Base-by-base conservation (phyloP, 2,329 filamentous ascomycete genomes). In the Onygena corvina region DNA sequence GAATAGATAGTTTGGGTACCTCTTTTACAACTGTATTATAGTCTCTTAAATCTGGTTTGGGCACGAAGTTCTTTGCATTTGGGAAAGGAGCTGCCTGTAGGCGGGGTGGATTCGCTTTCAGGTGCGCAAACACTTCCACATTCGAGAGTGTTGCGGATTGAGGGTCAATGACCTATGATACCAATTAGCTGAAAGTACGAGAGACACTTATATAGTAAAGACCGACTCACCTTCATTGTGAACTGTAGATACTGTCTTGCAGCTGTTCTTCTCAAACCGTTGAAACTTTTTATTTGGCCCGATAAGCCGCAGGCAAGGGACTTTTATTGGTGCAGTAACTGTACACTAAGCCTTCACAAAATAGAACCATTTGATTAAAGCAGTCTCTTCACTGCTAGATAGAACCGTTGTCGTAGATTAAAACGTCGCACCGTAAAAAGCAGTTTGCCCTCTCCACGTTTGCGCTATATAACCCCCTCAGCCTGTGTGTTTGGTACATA, bases 21-120 rank as follows among this genome's bases (percentile, higher is more conserved):
- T 72, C 69, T 51, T 70, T 68, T 11, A 71, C 63, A 14, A 72
- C 67, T 1, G 66, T 68, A 53, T 70, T 67, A 56, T 71, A 67
- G 50, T 69, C 67, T 48, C 67, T 58, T n/a, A 71, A 50, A 53
- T 70, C 67, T 2, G 67, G 67, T 25, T 62, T 67, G 9, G 67
- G 67, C 2, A 63, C 58, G 57, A 64, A 69, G 48, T 66, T 62
- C 23, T 61, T 57, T 9, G 62, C 56, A 50, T 62, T 66, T 31
- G 62, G 61, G 42, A 67, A 64, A 16, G 64, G 60, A 50, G 65
- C 66, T 3, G 68, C 63, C 8, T 65, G 61, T 47, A 63, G 60
- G 53, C 67, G 64, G 31, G 68, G 67, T 20, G 68, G 67, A 49
- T 69, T 67, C 20, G 62, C 53, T 11, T 62, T 64, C 30, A 71